These are phyloP conservation scores for Gamsiella multidivaricata DNA, from an alignment of 192 early-diverging fungal species.

Conservation along the genomic window DNA sequence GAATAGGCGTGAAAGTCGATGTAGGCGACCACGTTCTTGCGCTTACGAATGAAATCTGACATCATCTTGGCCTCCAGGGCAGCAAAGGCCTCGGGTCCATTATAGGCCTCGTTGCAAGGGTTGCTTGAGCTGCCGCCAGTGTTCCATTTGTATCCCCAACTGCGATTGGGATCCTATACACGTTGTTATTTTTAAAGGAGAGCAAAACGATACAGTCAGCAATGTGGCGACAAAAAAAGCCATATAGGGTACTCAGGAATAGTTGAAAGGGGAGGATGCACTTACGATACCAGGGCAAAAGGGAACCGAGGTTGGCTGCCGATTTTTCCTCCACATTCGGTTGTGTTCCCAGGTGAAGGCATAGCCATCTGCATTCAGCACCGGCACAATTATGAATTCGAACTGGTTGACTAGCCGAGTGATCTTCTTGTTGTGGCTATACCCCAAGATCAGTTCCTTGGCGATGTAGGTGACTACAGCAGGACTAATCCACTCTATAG, in stretches of 20 bases:
- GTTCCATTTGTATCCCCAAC: slow-evolving; percentile 55
- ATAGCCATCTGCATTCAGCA: slow-evolving; percentile 62
- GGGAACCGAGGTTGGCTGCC: slow-evolving; percentile 49
- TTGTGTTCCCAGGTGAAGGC: slow-evolving; percentile 53
- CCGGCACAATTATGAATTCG: slow-evolving; percentile 57
- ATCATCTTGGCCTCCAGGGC: slow-evolving; percentile 54
- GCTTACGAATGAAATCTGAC: slow-evolving; percentile 44
- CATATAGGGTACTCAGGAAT: too few species aligned
- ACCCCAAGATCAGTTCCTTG: slow-evolving; percentile 49
- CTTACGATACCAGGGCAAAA: slow-evolving; percentile 54
- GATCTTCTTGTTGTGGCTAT: slow-evolving; percentile 38
- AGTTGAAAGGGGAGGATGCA: too few species aligned
- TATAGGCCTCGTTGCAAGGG: slow-evolving; percentile 58
- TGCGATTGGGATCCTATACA: slow-evolving; percentile 41
- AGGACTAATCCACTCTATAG: slow-evolving; percentile 45
- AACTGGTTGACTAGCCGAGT: slow-evolving; percentile 53
- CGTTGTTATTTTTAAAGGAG: not conserved
- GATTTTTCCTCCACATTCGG: slow-evolving; percentile 63
- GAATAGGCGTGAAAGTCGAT: slow-evolving; percentile 61
- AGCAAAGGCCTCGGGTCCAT: slow-evolving; percentile 51
- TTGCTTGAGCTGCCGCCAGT: slow-evolving; percentile 31
- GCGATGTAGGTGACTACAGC: slow-evolving; percentile 56
- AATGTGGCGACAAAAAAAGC: too few species aligned
- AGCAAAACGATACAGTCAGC: too few species aligned
- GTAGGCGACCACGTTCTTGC: slow-evolving; percentile 46